Evolutionary conservation across 306 rosid species (phyloP).

Genomic region (Pyrus betulifolia): DNA sequence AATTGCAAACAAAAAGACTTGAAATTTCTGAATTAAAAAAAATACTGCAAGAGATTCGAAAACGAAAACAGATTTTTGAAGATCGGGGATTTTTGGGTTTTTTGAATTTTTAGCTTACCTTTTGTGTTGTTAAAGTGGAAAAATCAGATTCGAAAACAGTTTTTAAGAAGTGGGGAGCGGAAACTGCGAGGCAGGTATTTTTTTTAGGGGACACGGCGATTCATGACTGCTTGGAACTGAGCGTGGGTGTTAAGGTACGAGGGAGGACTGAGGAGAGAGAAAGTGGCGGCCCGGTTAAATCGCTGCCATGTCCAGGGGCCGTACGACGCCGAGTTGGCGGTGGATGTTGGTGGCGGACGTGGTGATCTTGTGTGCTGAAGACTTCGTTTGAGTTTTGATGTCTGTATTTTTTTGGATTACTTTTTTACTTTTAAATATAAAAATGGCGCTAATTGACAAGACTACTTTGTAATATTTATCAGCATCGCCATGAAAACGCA

Average conservation of each 20-base stretch:
- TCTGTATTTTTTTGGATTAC: background rate
- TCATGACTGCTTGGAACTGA: background rate
- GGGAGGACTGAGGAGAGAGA: background rate
- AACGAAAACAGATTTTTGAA: background rate
- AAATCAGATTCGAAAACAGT: background rate
- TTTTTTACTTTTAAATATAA: too few relatives aligned
- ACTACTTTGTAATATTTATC: background rate
- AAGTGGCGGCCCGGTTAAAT: background rate
- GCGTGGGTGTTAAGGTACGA: background rate
- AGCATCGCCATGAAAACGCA: background rate
- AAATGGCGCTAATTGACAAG: background rate
- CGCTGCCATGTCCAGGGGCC: background rate
- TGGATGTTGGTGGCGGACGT: background rate
- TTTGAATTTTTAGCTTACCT: slow-evolving; percentile 22
- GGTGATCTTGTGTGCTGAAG: background rate
- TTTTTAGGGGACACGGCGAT: background rate
- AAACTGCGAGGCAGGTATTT: slow-evolving; percentile 8
- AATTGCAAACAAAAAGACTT: background rate
- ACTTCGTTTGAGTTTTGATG: background rate
- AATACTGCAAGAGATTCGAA: background rate
- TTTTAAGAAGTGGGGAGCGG: background rate
- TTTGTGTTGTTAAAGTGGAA: background rate
- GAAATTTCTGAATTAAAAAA: background rate
- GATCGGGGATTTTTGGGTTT: background rate
- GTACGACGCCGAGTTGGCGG: background rate